phyloP scores from a whole-genome alignment of 2,329 filamentous ascomycete genomes.

The Venturia effusa region DNA sequence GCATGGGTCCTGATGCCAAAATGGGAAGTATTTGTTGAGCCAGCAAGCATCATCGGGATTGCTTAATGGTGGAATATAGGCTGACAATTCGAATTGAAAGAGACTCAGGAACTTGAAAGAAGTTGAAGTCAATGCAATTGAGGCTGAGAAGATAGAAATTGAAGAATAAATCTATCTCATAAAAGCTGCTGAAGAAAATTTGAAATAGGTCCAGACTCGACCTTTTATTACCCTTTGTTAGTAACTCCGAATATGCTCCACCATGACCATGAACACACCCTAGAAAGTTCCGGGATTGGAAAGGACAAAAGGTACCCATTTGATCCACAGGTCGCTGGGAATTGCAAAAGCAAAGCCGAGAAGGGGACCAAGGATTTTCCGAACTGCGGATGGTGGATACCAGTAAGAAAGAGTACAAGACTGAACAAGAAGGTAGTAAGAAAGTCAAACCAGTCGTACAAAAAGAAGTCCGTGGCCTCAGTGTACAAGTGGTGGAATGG shows the following conservation, averaged over 20 bases:
- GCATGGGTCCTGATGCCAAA: neutral
- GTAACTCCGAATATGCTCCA: neutral
- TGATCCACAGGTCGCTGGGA: neutral
- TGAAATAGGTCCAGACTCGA: neutral
- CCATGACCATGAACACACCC: neutral
- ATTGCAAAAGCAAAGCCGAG: neutral
- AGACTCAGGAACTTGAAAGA: neutral
- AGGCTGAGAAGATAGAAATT: neutral
- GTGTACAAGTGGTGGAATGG: neutral
- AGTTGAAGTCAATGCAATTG: neutral
- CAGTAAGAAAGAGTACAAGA: neutral
- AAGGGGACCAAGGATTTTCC: neutral
- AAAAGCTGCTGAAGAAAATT: slow-evolving; percentile 1
- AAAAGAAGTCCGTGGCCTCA: neutral
- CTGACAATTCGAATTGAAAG: neutral
- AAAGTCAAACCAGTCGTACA: neutral
- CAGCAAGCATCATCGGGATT: neutral
- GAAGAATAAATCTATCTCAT: neutral
- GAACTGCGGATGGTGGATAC: neutral
- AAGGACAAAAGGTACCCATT: neutral
- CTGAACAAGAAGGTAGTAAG: neutral
- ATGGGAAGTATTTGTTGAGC: neutral
- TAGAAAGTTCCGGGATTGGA: neutral
- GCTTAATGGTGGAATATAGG: neutral
- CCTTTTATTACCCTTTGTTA: neutral